phyloP scores from a whole-genome alignment of 305 asterid species.

The Solanum chacoense region DNA sequence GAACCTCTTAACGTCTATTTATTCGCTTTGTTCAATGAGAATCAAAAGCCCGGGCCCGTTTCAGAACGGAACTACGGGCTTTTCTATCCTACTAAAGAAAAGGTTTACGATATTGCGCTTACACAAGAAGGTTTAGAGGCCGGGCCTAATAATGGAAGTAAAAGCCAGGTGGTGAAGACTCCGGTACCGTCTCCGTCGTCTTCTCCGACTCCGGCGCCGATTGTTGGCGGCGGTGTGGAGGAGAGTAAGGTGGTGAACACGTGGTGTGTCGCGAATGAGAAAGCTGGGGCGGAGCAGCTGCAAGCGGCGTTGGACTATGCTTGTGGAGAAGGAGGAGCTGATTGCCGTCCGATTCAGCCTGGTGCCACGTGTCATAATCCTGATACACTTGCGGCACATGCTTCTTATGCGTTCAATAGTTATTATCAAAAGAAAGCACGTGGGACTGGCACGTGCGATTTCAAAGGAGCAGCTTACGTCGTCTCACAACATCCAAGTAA shows the following conservation, averaged over 20 bases:
- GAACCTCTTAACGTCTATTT: conserved; percentile 37
- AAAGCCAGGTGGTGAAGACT: conserved; percentile 9
- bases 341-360: conserved; percentile 57
- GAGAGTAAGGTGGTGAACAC: conserved; percentile 23
- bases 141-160: conserved; percentile 21
- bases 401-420: conserved; percentile 71
- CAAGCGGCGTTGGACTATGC: conserved; percentile 55
- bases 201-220: conserved; percentile 4
- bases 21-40: conserved; percentile 62
- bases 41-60: conserved; percentile 50
- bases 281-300: conserved; percentile 26
- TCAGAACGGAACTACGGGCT: conserved; percentile 57
- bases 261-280: conserved; percentile 65
- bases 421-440: conserved; percentile 54
- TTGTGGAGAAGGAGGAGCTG: conserved; percentile 69
- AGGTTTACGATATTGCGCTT: conserved; percentile 38
- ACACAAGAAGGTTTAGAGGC: conserved; percentile 8
- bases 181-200: not conserved
- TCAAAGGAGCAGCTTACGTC: conserved; percentile 58
- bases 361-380: conserved; percentile 71
- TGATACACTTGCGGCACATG: conserved; percentile 44
- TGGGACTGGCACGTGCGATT: conserved; percentile 45
- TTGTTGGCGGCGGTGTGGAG: conserved; percentile 9
- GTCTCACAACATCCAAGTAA: conserved; percentile 64
- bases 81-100: conserved; percentile 42